Evolutionary conservation across 1,139 yeast genomes (phyloP).

Genomic region (Yamadazyma trypodendri): DNA sequence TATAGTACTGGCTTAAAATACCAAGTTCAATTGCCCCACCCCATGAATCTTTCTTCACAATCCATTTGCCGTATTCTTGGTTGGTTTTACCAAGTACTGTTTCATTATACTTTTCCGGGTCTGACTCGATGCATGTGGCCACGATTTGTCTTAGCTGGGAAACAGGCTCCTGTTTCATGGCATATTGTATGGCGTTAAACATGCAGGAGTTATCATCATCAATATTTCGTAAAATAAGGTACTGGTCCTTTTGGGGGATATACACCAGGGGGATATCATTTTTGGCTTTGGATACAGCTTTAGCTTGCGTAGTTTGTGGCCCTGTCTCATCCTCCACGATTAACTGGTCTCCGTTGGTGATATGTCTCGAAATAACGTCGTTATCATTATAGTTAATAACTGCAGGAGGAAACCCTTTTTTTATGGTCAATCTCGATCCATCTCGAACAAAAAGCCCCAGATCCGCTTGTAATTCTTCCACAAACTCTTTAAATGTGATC

Average conservation of each 20-base stretch:
- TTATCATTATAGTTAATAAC: slow-evolving; percentile 29
- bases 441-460: slow-evolving; percentile 16
- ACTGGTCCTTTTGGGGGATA: slow-evolving; percentile 20
- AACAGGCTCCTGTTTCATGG: slow-evolving; percentile 36
- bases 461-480: slow-evolving; percentile 16
- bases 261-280: slow-evolving; percentile 26
- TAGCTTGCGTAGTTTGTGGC: slow-evolving; percentile 3
- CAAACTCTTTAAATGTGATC: slow-evolving; percentile 16
- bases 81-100: slow-evolving; percentile 58
- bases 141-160: slow-evolving; percentile 45
- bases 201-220: slow-evolving; percentile 83
- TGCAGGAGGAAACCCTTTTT: slow-evolving; percentile 64
- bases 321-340: slow-evolving; percentile 25
- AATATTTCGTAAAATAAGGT: slow-evolving; percentile 54
- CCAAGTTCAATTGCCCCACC: slow-evolving; percentile 85
- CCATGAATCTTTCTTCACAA: slow-evolving; percentile 62
- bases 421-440: slow-evolving; percentile 24
- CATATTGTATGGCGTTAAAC: slow-evolving; percentile 66
- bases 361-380: slow-evolving; percentile 35
- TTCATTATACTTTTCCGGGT: slow-evolving; percentile 51
- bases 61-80: slow-evolving; percentile 61
- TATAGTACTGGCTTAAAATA: slow-evolving; percentile 56
- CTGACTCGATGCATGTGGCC: slow-evolving; percentile 42
- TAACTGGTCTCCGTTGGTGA: slow-evolving; percentile 60
- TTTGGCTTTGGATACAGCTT: background rate